A percentile compares a stretch with the other conserved stretches of the same genome.
phyloP scores from a whole-genome alignment of 129 eudicot genomes.

The Chrysanthemum makinoi region DNA sequence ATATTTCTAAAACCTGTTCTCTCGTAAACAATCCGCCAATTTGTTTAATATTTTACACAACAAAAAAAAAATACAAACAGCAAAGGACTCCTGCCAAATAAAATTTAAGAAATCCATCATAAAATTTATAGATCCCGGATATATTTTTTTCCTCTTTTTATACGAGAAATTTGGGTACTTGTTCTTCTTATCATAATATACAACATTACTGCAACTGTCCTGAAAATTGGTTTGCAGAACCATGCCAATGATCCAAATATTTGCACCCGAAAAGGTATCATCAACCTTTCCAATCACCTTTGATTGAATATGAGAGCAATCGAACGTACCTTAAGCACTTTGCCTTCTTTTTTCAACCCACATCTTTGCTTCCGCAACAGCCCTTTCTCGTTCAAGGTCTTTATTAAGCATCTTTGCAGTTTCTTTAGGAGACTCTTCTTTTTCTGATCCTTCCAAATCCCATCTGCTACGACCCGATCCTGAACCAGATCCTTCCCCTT shows the following conservation, averaged over 20 bases:
- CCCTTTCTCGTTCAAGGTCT: conserved; percentile 77
- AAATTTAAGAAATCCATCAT: background rate
- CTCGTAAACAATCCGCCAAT: background rate
- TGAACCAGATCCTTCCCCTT: conserved; percentile 57
- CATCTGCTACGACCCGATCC: conserved; percentile 67
- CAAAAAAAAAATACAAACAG: background rate
- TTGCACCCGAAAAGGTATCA: background rate
- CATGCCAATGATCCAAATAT: background rate
- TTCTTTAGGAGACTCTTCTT: conserved; percentile 82
- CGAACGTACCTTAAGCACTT: conserved; percentile 42
- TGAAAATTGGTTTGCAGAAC: background rate
- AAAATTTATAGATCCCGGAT: background rate
- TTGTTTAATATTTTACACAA: background rate
- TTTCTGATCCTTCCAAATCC: conserved; percentile 80
- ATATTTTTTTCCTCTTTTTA: background rate
- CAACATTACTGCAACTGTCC: conserved; percentile 18
- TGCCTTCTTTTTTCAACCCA: conserved; percentile 92
- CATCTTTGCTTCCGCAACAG: conserved; percentile 98
- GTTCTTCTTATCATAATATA: conserved; percentile 9
- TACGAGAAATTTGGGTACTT: background rate
- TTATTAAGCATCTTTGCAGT: conserved; percentile 57
- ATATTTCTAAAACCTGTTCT: background rate
- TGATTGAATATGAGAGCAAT: background rate
- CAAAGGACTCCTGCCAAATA: background rate
- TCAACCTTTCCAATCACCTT: background rate